Percentiles rank a stretch among this genome's conserved stretches.
Evolutionary conservation across 345 rosid genomes (phyloP).

Genomic region (Eucalyptus fibrosa): DNA sequence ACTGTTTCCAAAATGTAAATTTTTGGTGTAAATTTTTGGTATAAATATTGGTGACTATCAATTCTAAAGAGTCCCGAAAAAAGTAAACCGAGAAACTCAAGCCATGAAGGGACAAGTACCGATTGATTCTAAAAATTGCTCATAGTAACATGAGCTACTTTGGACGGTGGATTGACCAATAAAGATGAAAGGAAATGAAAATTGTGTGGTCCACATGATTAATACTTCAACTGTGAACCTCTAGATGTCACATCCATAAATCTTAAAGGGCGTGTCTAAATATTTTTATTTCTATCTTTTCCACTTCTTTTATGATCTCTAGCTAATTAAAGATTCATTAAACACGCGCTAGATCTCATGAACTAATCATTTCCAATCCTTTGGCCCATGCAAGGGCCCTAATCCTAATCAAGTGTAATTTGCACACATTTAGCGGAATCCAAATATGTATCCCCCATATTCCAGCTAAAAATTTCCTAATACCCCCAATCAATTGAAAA

Average conservation of each 20-base stretch:
- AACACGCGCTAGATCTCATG: not conserved
- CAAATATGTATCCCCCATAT: no score
- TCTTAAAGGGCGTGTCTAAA: not conserved
- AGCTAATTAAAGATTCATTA: not conserved
- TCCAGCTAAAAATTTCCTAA: no score
- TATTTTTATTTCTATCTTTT: not conserved
- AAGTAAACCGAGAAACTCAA: not conserved
- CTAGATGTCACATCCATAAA: not conserved
- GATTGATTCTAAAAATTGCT: not conserved
- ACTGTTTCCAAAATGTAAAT: not conserved
- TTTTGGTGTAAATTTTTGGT: not conserved
- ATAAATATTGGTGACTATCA: not conserved
- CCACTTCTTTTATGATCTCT: not conserved
- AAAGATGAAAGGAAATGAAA: not conserved
- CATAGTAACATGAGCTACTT: not conserved
- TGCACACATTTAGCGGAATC: no score
- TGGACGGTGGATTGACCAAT: not conserved
- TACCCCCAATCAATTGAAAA: no score
- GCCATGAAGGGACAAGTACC: not conserved
- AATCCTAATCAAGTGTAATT: no score
- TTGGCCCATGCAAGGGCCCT: no score
- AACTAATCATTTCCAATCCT: not conserved
- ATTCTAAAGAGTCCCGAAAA: not conserved
- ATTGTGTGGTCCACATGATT: not conserved
- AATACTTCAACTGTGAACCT: not conserved